phyloP scores from a whole-genome alignment of 2,329 filamentous ascomycete species.

The Drechslerella coelobrocha region DNA sequence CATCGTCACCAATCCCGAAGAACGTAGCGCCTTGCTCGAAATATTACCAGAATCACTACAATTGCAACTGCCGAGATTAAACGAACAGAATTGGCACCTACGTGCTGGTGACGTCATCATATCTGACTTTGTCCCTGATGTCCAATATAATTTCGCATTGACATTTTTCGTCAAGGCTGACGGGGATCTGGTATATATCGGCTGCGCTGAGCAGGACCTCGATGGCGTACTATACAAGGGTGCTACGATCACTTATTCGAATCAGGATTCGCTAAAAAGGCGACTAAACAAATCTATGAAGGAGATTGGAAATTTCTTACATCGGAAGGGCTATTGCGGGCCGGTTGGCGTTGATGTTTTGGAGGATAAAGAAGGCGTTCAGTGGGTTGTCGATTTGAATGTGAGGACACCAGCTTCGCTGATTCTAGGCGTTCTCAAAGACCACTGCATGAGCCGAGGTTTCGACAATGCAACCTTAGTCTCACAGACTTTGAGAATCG shows the following conservation, averaged over 20 bases:
- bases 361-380: constrained; percentile 49
- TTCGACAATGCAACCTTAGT: neutral
- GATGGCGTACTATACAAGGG: constrained; percentile 57
- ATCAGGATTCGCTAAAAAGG: constrained; percentile 55
- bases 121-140: constrained; percentile 56
- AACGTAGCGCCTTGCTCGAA: constrained; percentile 54
- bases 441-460: neutral
- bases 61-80: constrained; percentile 4
- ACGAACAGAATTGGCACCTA: constrained; percentile 55
- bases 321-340: constrained; percentile 56
- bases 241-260: constrained; percentile 57
- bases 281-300: neutral
- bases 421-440: constrained; percentile 1
- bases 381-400: constrained; percentile 9
- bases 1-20: constrained; percentile 54
- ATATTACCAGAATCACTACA: constrained; percentile 49
- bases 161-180: constrained; percentile 57
- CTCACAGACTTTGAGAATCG: neutral
- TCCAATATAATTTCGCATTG: constrained; percentile 57
- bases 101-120: constrained; percentile 57
- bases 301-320: constrained; percentile 55
- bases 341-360: constrained; percentile 57
- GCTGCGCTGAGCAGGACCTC: constrained; percentile 58
- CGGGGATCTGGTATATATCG: constrained; percentile 55
- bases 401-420: constrained; percentile 1